These are phyloP conservation scores for Mycena galopus DNA, from an alignment of 768 basidiomycete genomes.

Conservation along the genomic window DNA sequence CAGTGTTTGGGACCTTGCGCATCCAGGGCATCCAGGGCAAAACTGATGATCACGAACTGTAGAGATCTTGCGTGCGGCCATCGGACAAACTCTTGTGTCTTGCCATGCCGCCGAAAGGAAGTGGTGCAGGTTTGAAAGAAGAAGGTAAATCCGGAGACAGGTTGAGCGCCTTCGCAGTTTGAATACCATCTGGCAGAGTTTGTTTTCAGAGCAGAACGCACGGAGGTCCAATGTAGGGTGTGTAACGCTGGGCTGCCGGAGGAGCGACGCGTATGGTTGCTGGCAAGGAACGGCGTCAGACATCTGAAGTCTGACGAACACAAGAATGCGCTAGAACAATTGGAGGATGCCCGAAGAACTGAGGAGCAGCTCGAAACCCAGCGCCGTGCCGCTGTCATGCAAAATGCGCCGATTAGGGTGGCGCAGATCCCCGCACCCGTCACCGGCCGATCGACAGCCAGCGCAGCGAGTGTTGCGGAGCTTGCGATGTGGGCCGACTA, in stretches of 20 bases:
- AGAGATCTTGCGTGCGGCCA: neutral
- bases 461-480: neutral
- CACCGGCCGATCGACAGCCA: neutral
- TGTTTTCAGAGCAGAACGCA: neutral
- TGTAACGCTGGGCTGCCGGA: neutral
- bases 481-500: conserved; percentile 17
- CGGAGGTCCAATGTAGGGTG: conserved; percentile 2
- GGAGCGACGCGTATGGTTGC: neutral
- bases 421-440: neutral
- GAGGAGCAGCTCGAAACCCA: neutral
- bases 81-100: neutral
- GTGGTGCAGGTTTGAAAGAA: conserved; percentile 3
- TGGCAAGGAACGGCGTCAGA: neutral
- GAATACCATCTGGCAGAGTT: neutral
- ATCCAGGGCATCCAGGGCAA: neutral
- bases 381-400: neutral
- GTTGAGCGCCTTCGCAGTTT: neutral
- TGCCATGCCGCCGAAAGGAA: conserved; percentile 9
- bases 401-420: neutral
- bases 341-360: neutral
- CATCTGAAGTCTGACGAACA: neutral
- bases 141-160: neutral
- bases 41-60: neutral
- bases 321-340: neutral
- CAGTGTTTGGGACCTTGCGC: neutral